Evolutionary conservation across 495 filamentous ascomycete genomes (phyloP).

Genomic region (Hypoxylon perforatum): DNA sequence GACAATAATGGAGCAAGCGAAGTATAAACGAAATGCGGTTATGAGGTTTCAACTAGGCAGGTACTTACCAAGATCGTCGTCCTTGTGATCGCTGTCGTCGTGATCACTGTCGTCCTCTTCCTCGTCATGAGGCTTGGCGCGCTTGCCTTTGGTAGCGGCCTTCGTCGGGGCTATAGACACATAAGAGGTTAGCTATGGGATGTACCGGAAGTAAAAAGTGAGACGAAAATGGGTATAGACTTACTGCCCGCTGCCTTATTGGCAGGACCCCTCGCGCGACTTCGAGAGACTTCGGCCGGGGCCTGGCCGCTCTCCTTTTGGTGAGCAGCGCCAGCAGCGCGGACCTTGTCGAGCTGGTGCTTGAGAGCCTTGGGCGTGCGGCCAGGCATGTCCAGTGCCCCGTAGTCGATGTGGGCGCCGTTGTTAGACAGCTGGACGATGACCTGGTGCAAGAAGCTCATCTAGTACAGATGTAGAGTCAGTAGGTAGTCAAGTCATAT

Average conservation of each 20-base stretch:
- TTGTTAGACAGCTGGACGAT: conserved; percentile 26
- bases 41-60: not conserved
- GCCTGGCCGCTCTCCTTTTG: not conserved
- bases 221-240: no score
- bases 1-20: not conserved
- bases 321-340: conserved; percentile 24
- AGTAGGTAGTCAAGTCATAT: not conserved
- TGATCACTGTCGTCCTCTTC: not conserved
- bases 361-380: conserved; percentile 41
- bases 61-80: no score
- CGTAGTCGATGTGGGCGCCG: conserved; percentile 20
- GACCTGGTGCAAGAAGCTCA: conserved; percentile 46
- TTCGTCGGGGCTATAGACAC: no score
- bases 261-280: no score
- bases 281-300: no score
- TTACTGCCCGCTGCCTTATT: no score
- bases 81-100: conserved; percentile 5
- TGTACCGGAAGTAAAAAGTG: no score
- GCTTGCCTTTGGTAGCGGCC: no score
- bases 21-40: not conserved
- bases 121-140: no score
- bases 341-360: conserved; percentile 26
- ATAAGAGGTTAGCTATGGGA: no score
- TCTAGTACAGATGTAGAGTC: conserved; percentile 23
- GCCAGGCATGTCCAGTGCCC: conserved; percentile 27